Base-by-base conservation (phyloP, 441 rosid genomes). In the Erysimum cheiri region DNA sequence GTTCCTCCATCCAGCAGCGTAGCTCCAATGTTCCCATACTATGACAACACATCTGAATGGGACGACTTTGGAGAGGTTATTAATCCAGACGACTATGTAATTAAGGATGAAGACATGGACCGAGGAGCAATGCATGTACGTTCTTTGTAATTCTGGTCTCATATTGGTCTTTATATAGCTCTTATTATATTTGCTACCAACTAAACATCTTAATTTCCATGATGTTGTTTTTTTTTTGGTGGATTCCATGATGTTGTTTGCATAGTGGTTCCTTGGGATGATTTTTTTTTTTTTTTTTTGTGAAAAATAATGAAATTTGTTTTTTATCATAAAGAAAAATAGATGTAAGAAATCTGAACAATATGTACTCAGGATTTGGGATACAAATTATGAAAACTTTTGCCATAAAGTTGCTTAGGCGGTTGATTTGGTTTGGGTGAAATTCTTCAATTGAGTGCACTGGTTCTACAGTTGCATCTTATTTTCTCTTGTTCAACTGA, bases 11-110 rank as follows among this genome's bases (percentile, higher is more conserved):
- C 94, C 63, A 82, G 83, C 76, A 87, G 93, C 72, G 84, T 83
- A 79, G 91, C 98, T 33, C 99, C 99, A 39, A 92, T 94, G 96
- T 94, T 90, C 74, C 99, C 99, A 49, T 90, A 82, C 77, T 94
- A 81, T 78, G 96, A 92, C 60, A 87, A 81, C 77, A 74, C 84
- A 69, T 66, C 80, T 46, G 99, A 92, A 64, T 94, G 99, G 99
- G 94, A 90, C 77, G 99, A 94, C 75, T 94, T 88, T 82, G 99
- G 99, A 14, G 99, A 94, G 81, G 87, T 94, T 59, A 86, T 94
- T 64, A 94, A 92, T 79, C 98, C 99, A 33, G 98, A 94, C 80
- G 97, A 94, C 79, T 94, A 94, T 40, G 85, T 90, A 72, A 83
- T 83, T 54, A 90, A 94, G 78, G 99, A 94, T 72, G 93, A 84